Base-by-base conservation (phyloP, 1,284 basidiomycete species). In the Cerioporus squamosus region DNA sequence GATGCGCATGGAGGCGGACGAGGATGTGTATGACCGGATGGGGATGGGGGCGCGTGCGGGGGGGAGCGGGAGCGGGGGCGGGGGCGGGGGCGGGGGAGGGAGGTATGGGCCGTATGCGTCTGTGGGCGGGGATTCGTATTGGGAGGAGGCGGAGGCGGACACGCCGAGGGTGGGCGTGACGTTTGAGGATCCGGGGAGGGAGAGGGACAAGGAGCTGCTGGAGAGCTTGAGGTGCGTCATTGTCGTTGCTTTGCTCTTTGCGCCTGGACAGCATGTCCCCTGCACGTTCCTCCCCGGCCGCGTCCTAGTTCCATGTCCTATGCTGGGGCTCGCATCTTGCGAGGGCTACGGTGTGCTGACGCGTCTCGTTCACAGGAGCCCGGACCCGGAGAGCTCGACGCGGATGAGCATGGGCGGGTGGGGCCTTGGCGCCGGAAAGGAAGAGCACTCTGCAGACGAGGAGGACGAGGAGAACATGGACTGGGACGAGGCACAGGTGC, bases 401-500 rank as follows among this genome's bases (percentile, higher is more conserved):
- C 73, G 78, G 26, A 77, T 75, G 17, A 82, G 79, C 61, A 75
- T 78, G 12, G 85, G 87, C 7, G 87, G 87, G 14, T 89, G 88
- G 88, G 87, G 87, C 4, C 73, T 88, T 5, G 45, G 53, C 6
- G 53, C 45, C 5, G 53, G 44, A 2, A 42, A 44, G 14, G 44
- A 29, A 36, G 24, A 51, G 36, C 18, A 43, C 33, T 36, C 33
- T n/a, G 40, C 40, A 10, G 51, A 55, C 6, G 47, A 50, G 3
- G 60, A 62, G 36, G 56, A 42, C 15, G 73, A 72, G 12, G 73
- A 71, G 44, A 59, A 61, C 29, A 51, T 83, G 64, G 84, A 87
- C 57, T 88, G 84, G 86, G 87, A 88, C 67, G 79, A 87, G 64
- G 83, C 81, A 26, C 86, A 89, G 79, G 84, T 84, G 63, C 54